Evolutionary conservation across 768 basidiomycete genomes (phyloP).

Genomic region (Termitomyces sp.): DNA sequence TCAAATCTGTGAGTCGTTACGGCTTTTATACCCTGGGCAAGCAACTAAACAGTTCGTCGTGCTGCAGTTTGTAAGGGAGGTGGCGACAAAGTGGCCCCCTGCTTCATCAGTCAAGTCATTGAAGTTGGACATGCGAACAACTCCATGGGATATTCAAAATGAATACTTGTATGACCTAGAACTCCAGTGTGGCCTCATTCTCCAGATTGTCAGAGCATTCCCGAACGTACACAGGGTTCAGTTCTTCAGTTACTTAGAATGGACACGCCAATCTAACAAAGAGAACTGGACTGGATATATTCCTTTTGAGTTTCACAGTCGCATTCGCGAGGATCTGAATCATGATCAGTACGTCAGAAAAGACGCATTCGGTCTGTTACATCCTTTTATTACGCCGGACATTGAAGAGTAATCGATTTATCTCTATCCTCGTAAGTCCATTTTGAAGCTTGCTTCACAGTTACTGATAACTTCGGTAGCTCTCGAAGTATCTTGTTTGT

Average conservation of each 20-base stretch:
- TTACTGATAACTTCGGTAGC: too few species aligned
- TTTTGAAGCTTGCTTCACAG: too few species aligned
- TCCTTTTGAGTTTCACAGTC: neutral
- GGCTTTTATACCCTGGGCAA: neutral
- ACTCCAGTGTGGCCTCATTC: slow-evolving; percentile 5
- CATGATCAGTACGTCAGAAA: neutral
- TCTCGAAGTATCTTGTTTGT: too few species aligned
- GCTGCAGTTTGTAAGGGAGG: neutral
- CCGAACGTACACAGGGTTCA: slow-evolving; percentile 8
- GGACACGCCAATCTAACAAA: neutral
- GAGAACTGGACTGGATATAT: slow-evolving; percentile 7
- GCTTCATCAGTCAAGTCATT: slow-evolving; percentile 5
- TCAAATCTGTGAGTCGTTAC: neutral
- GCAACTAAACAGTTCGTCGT: neutral
- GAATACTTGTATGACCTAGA: neutral
- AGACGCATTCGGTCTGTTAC: slow-evolving; percentile 5
- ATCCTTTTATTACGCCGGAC: neutral
- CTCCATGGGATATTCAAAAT: neutral
- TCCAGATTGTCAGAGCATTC: neutral
- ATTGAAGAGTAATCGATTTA: neutral
- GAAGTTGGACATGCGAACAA: neutral
- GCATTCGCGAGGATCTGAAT: neutral
- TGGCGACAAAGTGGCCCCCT: slow-evolving; percentile 7
- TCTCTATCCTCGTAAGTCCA: neutral
- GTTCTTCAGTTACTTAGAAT: slow-evolving; percentile 5